These are phyloP conservation scores for Mycena olivaceomarginata DNA, from an alignment of 768 basidiomycete genomes.

Conservation along the genomic window DNA sequence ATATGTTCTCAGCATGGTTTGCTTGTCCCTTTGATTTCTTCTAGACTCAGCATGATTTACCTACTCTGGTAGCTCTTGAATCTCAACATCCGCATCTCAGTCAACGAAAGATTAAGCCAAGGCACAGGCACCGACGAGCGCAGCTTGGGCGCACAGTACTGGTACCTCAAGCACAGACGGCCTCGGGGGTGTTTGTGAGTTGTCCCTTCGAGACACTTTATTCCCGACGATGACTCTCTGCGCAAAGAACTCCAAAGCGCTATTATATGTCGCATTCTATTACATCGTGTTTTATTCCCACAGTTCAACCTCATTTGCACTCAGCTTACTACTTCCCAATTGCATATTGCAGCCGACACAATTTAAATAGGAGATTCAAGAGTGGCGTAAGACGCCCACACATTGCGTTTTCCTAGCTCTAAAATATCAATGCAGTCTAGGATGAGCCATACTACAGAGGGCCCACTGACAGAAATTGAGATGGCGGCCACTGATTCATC, in stretches of 20 bases:
- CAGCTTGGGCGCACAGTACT: not conserved
- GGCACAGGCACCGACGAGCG: not conserved
- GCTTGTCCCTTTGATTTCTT: not conserved
- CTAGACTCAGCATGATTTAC: slow-evolving; percentile 6
- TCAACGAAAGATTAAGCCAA: not conserved
- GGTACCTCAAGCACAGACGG: not conserved
- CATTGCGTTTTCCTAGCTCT: not conserved
- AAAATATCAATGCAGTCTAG: slow-evolving; percentile 3
- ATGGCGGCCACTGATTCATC: not conserved
- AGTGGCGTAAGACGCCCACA: not conserved
- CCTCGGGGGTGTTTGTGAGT: not conserved
- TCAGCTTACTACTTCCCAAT: slow-evolving; percentile 1
- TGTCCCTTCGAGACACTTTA: not conserved
- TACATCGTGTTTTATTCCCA: not conserved
- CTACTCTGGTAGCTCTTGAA: slow-evolving; percentile 3
- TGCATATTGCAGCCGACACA: not conserved
- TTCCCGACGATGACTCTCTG: slow-evolving; percentile 5
- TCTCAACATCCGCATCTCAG: not conserved
- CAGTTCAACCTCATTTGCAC: not conserved
- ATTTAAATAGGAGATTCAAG: slow-evolving; percentile 1
- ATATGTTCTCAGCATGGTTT: slow-evolving; percentile 3
- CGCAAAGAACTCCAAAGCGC: not conserved
- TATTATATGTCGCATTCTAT: too few species aligned
- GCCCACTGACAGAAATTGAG: not conserved
- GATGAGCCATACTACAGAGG: not conserved